Evolutionary conservation across 2,329 filamentous ascomycete species (phyloP).

Genomic region (Trichoderma koningiopsis): DNA sequence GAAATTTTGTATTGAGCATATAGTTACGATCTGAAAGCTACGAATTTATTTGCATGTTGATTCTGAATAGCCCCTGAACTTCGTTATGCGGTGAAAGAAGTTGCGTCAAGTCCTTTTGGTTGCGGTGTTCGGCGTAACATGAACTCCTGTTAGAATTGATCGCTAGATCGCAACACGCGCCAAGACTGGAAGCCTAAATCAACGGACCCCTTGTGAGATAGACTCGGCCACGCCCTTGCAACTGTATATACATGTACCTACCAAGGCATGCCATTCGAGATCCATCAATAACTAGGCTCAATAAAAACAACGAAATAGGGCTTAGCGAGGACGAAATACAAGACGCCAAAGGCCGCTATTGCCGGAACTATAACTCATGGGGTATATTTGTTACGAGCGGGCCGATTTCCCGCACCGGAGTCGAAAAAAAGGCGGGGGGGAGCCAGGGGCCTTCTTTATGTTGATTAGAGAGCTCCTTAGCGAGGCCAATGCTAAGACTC

Average conservation of each 20-base stretch:
- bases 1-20: not conserved
- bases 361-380: not conserved
- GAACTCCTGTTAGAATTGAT: not conserved
- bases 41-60: not conserved
- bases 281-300: not conserved
- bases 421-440: conserved; percentile 11
- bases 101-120: not conserved
- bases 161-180: too few relatives aligned
- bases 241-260: not conserved
- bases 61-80: not conserved
- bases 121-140: not conserved
- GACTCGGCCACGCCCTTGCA: not conserved
- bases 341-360: not conserved
- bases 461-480: not conserved
- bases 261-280: not conserved
- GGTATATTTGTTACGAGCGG: not conserved
- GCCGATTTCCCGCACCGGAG: conserved; percentile 13
- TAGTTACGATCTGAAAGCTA: not conserved
- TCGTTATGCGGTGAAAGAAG: not conserved
- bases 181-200: not conserved
- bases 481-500: not conserved
- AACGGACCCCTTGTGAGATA: not conserved
- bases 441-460: not conserved
- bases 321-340: not conserved
- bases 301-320: not conserved